Percentiles rank a stretch among this genome's conserved stretches.
Evolutionary conservation across 768 basidiomycete species (phyloP).

Genomic region (Boletus vermiculosoides): DNA sequence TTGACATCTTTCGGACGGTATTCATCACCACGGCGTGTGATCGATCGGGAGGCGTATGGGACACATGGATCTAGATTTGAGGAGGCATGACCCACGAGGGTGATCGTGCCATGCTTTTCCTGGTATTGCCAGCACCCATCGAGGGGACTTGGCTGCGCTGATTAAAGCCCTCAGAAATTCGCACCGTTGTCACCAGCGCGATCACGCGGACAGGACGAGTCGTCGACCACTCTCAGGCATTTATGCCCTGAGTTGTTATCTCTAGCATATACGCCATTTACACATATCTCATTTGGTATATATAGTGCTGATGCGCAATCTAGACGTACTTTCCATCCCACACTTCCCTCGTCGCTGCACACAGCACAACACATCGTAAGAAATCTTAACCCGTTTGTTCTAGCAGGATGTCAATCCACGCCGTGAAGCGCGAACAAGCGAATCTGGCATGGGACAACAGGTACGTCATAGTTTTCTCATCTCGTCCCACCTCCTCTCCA

Average conservation of each 20-base stretch:
- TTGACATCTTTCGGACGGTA: slow-evolving; percentile 34
- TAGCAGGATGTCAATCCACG: slow-evolving; percentile 47
- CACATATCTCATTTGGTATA: slow-evolving; percentile 7
- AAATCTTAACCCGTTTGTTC: neutral
- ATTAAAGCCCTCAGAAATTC: neutral
- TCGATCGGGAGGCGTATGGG: slow-evolving; percentile 40
- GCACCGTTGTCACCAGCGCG: neutral
- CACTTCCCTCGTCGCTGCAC: neutral
- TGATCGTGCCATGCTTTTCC: neutral
- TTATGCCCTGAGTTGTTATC: neutral
- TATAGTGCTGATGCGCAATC: slow-evolving; percentile 14
- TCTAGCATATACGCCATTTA: neutral
- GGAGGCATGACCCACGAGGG: no score
- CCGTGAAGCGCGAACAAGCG: slow-evolving; percentile 49
- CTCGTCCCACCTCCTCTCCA: neutral
- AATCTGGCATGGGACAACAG: slow-evolving; percentile 64
- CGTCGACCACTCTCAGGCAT: neutral
- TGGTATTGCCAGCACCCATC: neutral
- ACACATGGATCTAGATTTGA: slow-evolving; percentile 2
- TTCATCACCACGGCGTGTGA: slow-evolving; percentile 6
- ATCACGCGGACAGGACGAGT: neutral
- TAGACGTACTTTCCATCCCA: neutral
- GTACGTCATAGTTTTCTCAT: slow-evolving; percentile 28
- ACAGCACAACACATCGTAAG: neutral
- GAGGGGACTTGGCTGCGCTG: neutral